These are phyloP conservation scores for Neurospora sp. DNA, from an alignment of 495 filamentous ascomycete genomes.

Conservation along the genomic window DNA sequence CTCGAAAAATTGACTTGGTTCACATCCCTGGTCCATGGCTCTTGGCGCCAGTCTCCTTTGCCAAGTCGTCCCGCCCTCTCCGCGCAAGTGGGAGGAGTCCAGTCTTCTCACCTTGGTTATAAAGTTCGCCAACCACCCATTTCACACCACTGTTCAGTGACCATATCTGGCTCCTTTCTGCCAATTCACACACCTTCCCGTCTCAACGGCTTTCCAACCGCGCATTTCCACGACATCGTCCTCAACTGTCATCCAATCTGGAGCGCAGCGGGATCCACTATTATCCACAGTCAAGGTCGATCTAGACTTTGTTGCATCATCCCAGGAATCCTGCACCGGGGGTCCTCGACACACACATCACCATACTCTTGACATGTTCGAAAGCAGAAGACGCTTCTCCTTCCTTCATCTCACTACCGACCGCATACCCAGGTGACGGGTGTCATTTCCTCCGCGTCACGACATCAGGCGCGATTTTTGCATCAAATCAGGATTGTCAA, in stretches of 20 bases:
- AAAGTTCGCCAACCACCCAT: slow-evolving; percentile 13
- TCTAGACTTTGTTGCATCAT: slow-evolving; percentile 23
- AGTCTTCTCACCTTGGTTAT: slow-evolving; percentile 10
- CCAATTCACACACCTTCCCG: slow-evolving; percentile 6
- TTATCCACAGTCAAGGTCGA: slow-evolving; percentile 21
- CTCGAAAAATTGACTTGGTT: slow-evolving; percentile 2
- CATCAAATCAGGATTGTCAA: slow-evolving; percentile 8
- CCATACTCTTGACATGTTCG: slow-evolving; percentile 40
- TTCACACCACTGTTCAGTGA: slow-evolving; percentile 8
- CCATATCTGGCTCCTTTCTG: slow-evolving; percentile 14
- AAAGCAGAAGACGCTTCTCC: slow-evolving; percentile 36
- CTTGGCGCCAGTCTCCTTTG: neutral
- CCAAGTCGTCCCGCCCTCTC: slow-evolving; percentile 6
- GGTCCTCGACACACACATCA: slow-evolving; percentile 20
- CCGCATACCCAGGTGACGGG: slow-evolving; percentile 47
- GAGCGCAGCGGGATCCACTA: slow-evolving; percentile 21
- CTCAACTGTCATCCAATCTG: slow-evolving; percentile 17
- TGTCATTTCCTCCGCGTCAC: slow-evolving; percentile 37
- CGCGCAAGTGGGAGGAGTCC: neutral
- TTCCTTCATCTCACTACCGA: slow-evolving; percentile 41
- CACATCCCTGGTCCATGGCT: neutral
- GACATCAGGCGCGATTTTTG: slow-evolving; percentile 33
- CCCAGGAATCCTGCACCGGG: slow-evolving; percentile 10
- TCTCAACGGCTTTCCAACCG: slow-evolving; percentile 1
- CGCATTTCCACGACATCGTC: slow-evolving; percentile 13